Conservation (phyloP, 495 filamentous ascomycete genomes). For the Trypethelium eluteriae region DNA sequence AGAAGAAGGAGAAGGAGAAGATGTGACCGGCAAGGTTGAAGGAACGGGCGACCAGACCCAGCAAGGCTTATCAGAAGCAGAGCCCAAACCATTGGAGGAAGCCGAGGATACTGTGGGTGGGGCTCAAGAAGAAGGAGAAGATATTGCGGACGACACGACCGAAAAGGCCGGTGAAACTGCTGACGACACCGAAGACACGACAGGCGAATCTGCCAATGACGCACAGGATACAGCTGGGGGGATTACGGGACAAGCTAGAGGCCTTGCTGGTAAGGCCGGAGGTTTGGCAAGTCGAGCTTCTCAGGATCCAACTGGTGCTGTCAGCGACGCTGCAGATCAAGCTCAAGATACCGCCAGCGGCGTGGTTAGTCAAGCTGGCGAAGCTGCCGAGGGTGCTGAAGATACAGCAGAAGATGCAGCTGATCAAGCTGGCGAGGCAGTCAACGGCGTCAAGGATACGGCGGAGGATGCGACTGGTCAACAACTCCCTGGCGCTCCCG, state of each 20-base stretch:
- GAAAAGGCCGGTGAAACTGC: constrained; percentile 26
- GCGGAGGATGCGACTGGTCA: constrained; percentile 23
- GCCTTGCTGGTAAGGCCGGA: constrained; percentile 23
- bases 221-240: constrained; percentile 23
- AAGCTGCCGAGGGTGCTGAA: constrained; percentile 28
- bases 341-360: constrained; percentile 28
- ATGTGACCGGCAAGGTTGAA: constrained; percentile 31
- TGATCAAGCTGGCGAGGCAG: constrained; percentile 40
- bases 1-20: constrained; percentile 20
- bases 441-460: constrained; percentile 37
- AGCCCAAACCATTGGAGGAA: constrained; percentile 36
- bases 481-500: constrained; percentile 35
- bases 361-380: constrained; percentile 18
- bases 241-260: constrained; percentile 22
- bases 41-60: constrained; percentile 29
- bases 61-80: constrained; percentile 31
- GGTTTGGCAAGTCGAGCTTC: constrained; percentile 24
- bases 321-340: constrained; percentile 22
- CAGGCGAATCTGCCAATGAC: constrained; percentile 20
- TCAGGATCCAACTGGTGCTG: constrained; percentile 30
- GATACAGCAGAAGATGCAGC: constrained; percentile 33
- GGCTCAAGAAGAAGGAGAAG: constrained; percentile 27
- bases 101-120: constrained; percentile 26
- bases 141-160: constrained; percentile 28
- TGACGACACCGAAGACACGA: constrained; percentile 22